Evolutionary conservation across 2,329 filamentous ascomycete species (phyloP).

Genomic region (Penicillium verrucosum): DNA sequence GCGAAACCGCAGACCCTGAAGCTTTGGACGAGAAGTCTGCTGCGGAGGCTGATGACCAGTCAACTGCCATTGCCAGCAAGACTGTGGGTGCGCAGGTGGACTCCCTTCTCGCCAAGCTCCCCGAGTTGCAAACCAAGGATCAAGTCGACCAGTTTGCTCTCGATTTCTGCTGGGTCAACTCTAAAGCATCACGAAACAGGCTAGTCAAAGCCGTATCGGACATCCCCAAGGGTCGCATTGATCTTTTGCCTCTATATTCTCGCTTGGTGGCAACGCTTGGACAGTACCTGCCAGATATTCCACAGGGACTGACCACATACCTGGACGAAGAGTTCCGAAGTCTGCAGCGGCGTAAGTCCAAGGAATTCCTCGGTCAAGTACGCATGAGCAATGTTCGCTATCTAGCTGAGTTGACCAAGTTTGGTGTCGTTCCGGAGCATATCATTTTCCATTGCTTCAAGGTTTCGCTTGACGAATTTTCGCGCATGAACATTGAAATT

Average conservation of each 20-base stretch:
- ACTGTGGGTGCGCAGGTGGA: constrained; percentile 97
- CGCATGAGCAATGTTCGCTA: constrained; percentile 96
- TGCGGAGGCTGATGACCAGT: constrained; percentile 70
- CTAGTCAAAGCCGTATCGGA: constrained; percentile 91
- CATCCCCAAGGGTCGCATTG: constrained; percentile 87
- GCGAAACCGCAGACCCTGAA: constrained; percentile 39
- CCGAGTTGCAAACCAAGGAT: constrained; percentile 88
- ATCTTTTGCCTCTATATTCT: constrained; percentile 88
- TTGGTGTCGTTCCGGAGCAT: constrained; percentile 95
- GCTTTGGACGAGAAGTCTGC: constrained; percentile 48
- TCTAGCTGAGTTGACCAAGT: constrained; percentile 94
- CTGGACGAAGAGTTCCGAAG: constrained; percentile 96
- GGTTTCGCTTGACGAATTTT: constrained; percentile 95
- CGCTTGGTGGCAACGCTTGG: constrained; percentile 88
- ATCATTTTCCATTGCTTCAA: constrained; percentile 99
- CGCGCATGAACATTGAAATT: constrained; percentile 98
- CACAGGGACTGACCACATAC: constrained; percentile 84
- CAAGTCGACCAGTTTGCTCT: constrained; percentile 87
- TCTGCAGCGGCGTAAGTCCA: constrained; percentile 92
- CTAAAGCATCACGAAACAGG: constrained; percentile 92
- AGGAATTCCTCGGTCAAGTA: constrained; percentile 93
- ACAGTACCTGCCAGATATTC: constrained; percentile 91
- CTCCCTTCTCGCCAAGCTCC: constrained; percentile 78
- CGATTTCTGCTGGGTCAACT: constrained; percentile 97
- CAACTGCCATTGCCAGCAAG: constrained; percentile 94